These are phyloP conservation scores for Ogataea glucozyma DNA, from an alignment of 805 yeast genomes.

Conservation along the genomic window DNA sequence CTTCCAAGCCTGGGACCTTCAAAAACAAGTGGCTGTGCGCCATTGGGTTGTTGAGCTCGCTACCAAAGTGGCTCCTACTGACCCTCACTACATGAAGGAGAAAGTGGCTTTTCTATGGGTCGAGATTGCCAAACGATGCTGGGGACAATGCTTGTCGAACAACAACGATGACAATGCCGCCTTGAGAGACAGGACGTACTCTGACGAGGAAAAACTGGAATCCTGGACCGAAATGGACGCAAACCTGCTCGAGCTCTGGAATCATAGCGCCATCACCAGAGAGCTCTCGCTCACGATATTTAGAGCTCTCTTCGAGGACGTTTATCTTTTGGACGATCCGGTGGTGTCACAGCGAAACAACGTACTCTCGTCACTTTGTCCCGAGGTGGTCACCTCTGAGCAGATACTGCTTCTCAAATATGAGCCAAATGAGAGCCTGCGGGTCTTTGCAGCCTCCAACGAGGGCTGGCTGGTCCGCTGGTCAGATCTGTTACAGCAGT, in stretches of 20 bases:
- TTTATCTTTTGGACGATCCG: conserved; percentile 88
- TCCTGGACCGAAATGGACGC: conserved; percentile 91
- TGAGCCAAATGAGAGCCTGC: conserved; percentile 63
- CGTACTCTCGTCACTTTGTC: conserved; percentile 78
- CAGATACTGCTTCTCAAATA: conserved; percentile 60
- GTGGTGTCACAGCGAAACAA: conserved; percentile 78
- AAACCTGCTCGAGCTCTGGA: conserved; percentile 76
- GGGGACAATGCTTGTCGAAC: conserved; percentile 72
- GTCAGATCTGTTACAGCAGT: conserved; percentile 52
- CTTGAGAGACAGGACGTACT: conserved; percentile 26
- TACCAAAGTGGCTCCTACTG: conserved; percentile 54
- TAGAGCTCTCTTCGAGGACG: conserved; percentile 88
- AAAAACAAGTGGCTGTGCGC: conserved; percentile 67
- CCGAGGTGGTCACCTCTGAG: conserved; percentile 77
- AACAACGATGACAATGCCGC: conserved; percentile 18
- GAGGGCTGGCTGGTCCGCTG: conserved; percentile 90
- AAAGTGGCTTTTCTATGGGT: conserved; percentile 92
- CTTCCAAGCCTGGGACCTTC: conserved; percentile 55
- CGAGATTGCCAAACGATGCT: conserved; percentile 80
- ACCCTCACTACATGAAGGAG: conserved; percentile 89
- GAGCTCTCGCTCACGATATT: conserved; percentile 78
- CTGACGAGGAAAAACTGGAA: conserved; percentile 51
- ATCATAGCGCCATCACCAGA: conserved; percentile 57
- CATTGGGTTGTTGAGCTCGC: conserved; percentile 85
- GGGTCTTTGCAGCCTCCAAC: conserved; percentile 61